These are phyloP conservation scores for Lactifluus rugatus DNA, from an alignment of 768 basidiomycete genomes.

Conservation along the genomic window DNA sequence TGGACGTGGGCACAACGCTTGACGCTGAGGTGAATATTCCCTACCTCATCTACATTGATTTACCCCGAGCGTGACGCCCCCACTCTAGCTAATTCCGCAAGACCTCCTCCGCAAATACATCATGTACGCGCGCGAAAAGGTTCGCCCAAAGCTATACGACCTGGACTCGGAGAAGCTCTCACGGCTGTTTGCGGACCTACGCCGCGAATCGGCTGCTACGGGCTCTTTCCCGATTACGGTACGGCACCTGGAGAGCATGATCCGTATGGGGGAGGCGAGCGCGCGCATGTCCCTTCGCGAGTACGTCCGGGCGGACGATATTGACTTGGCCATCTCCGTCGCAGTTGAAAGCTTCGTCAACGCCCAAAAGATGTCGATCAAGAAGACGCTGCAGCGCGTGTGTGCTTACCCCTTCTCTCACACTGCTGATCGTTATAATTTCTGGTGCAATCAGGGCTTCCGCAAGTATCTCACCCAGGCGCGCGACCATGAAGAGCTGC, in stretches of 20 bases:
- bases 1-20: slow-evolving; percentile 79
- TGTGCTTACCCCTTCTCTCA: slow-evolving; percentile 23
- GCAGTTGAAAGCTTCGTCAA: slow-evolving; percentile 91
- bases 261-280: slow-evolving; percentile 96
- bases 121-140: slow-evolving; percentile 94
- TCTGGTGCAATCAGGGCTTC: slow-evolving; percentile 62
- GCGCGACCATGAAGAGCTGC: slow-evolving; percentile 90
- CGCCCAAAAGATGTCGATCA: slow-evolving; percentile 97
- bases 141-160: slow-evolving; percentile 87
- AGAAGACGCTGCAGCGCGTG: slow-evolving; percentile 93
- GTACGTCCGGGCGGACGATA: slow-evolving; percentile 92
- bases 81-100: slow-evolving; percentile 82
- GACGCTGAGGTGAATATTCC: slow-evolving; percentile 74
- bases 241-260: slow-evolving; percentile 97
- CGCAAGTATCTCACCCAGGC: slow-evolving; percentile 95
- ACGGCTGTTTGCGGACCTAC: slow-evolving; percentile 87
- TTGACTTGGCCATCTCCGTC: slow-evolving; percentile 94
- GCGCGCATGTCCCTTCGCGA: slow-evolving; percentile 98
- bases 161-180: slow-evolving; percentile 94
- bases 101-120: slow-evolving; percentile 95
- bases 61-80: neutral
- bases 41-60: neutral
- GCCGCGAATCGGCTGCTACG: slow-evolving; percentile 92
- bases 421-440: neutral
- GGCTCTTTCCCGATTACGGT: slow-evolving; percentile 99